Evolutionary conservation across 257 asterid genomes (phyloP).

Genomic region (Solanum arcanum): DNA sequence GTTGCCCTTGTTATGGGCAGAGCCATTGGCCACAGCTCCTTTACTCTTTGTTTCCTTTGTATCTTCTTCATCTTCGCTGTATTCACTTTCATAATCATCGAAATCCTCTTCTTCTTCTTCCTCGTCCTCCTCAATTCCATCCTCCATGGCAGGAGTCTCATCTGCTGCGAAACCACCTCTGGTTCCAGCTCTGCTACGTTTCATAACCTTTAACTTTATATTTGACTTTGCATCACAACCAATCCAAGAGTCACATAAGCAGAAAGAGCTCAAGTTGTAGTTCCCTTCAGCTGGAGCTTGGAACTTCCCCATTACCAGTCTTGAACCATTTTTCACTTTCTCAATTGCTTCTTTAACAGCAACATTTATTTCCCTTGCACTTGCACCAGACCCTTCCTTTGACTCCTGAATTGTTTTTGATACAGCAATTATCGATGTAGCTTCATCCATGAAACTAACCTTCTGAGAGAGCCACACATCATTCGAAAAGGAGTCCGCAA

Average conservation of each 20-base stretch:
- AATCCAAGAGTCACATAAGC: constrained; percentile 91
- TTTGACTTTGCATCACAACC: constrained; percentile 79
- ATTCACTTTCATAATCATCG: constrained; percentile 91
- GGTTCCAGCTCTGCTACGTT: constrained; percentile 49
- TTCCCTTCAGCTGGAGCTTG: constrained; percentile 89
- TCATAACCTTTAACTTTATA: constrained; percentile 62
- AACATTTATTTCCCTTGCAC: constrained; percentile 48
- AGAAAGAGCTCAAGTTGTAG: constrained; percentile 55
- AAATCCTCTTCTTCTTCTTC: constrained; percentile 80
- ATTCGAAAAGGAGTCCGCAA: constrained; percentile 69
- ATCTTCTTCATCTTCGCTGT: constrained; percentile 88
- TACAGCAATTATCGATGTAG: constrained; percentile 71
- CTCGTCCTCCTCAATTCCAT: constrained; percentile 81
- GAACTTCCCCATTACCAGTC: constrained; percentile 46
- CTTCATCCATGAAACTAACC: constrained; percentile 86
- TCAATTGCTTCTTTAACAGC: constrained; percentile 70
- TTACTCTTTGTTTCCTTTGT: constrained; percentile 31
- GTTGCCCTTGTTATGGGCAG: constrained; percentile 20
- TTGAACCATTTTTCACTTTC: constrained; percentile 34
- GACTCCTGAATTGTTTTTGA: constrained; percentile 85
- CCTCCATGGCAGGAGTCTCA: constrained; percentile 54
- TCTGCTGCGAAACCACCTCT: constrained; percentile 18
- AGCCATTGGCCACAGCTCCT: constrained; percentile 44
- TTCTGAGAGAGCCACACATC: constrained; percentile 95
- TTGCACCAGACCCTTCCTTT: constrained; percentile 88